These are phyloP conservation scores for Arthrobotrys pseudoclavata DNA, from an alignment of 2,329 filamentous ascomycete species.

Conservation along the genomic window DNA sequence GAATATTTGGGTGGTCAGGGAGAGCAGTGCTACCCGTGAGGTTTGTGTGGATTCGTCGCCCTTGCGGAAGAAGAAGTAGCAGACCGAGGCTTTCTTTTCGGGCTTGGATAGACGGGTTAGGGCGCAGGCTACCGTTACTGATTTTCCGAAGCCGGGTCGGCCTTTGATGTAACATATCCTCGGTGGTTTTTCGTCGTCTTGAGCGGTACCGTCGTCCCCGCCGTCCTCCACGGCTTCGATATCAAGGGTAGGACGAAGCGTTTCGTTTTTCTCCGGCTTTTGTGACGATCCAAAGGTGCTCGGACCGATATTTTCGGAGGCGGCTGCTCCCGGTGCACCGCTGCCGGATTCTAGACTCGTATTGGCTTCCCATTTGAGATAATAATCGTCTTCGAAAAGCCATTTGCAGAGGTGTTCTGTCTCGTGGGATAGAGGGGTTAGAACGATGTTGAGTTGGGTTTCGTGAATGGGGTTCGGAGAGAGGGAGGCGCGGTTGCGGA, in stretches of 20 bases:
- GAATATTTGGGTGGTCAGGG: slow-evolving; percentile 41
- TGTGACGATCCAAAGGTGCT: not conserved
- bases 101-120: slow-evolving; percentile 44
- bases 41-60: slow-evolving; percentile 53
- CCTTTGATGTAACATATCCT: slow-evolving; percentile 57
- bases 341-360: not conserved
- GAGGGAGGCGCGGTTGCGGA: slow-evolving; percentile 34
- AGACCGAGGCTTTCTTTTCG: slow-evolving; percentile 46
- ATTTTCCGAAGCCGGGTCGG: slow-evolving; percentile 52
- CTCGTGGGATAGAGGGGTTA: slow-evolving; percentile 52
- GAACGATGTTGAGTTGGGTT: slow-evolving; percentile 39
- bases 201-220: not conserved
- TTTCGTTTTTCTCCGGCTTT: slow-evolving; percentile 23
- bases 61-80: slow-evolving; percentile 58
- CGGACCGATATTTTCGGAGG: not conserved
- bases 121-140: slow-evolving; percentile 53
- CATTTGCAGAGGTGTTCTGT: slow-evolving; percentile 54
- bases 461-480: slow-evolving; percentile 43
- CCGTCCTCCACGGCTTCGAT: not conserved
- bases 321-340: not conserved
- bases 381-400: slow-evolving; percentile 47
- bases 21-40: slow-evolving; percentile 31
- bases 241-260: not conserved
- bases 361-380: slow-evolving; percentile 43
- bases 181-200: slow-evolving; percentile 39